Percentiles rank a stretch among this genome's conserved stretches.
phyloP scores from a whole-genome alignment of 2,329 filamentous ascomycete genomes.

The Raffaelea deltoideospora region DNA sequence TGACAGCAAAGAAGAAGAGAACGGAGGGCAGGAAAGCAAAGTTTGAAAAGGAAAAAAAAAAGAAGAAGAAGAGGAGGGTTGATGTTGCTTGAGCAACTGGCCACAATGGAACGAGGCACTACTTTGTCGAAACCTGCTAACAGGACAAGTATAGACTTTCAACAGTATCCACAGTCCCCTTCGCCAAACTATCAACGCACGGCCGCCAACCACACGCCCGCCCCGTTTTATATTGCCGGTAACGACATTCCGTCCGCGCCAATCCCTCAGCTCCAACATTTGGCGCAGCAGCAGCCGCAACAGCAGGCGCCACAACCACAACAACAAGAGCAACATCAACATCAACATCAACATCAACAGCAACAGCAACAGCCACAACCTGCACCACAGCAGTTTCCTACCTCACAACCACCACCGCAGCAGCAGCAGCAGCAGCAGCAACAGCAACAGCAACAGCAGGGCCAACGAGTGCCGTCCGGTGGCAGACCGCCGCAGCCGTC shows the following conservation, averaged over 20 bases:
- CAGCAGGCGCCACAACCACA: constrained; percentile 1
- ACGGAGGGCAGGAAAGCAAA: too few relatives aligned
- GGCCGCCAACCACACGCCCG: constrained; percentile 36
- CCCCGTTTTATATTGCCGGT: constrained; percentile 53
- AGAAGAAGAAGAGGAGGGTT: neutral
- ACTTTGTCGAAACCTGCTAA: too few relatives aligned
- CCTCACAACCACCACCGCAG: neutral
- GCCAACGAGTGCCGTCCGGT: constrained; percentile 30
- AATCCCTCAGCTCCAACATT: neutral
- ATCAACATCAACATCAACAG: constrained; percentile 1
- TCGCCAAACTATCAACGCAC: constrained; percentile 40
- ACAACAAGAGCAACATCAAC: neutral
- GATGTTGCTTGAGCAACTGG: too few relatives aligned
- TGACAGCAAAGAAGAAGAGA: neutral
- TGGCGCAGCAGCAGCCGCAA: neutral
- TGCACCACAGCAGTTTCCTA: too few relatives aligned
- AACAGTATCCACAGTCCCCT: constrained; percentile 33
- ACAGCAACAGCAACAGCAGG: constrained; percentile 25
- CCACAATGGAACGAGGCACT: too few relatives aligned
- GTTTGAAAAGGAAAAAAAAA: too few relatives aligned
- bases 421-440: constrained; percentile 10
- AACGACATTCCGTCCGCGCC: constrained; percentile 34
- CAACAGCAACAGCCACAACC: neutral
- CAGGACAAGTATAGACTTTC: constrained; percentile 20
- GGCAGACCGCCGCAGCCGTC: constrained; percentile 26